Base-by-base conservation (phyloP, 2,329 filamentous ascomycete genomes). In the Aspergillus sp. region DNA sequence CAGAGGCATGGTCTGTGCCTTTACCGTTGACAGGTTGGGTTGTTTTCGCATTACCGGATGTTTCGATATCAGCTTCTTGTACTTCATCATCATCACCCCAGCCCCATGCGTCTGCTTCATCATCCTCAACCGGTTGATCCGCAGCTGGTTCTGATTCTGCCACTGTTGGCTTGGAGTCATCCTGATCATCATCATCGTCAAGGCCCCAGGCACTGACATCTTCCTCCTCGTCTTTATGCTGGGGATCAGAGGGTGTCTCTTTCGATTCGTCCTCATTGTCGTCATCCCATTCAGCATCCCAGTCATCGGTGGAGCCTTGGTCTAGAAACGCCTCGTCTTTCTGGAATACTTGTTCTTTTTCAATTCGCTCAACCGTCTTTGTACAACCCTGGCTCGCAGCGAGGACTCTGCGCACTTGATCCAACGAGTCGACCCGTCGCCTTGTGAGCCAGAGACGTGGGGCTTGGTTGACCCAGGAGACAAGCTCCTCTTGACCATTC, bases 391-490 rank as follows among this genome's bases (percentile, higher is more conserved):
- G 80, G 8, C 87, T 89, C 47, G 76, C 75, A 3, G 84, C 79
- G 2, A 96, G 79, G 43, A 87, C 82, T 17, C 74, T 81, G 20
- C 94, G 84, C 11, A 95, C 84, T 32, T 82, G 80, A 55, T 92
- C 87, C 20, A 99, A 79, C 0, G 90, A 86, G 32, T 81, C 84
- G 63, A 95, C 91, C 63, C 89, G 85, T 59, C 91, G 87, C 67
- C 90, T 93, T 2, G 83, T 83, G 13, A 97, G 80, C 94, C 94
- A 99, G 22, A 90, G 85, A 52, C 84, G 84, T 0, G 91, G 89
- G 1, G 90, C 88, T 55, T 87, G 85, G 38, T 86, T 82, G 0
- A 90, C 85, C 93, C 94, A 99, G 20, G 89, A 84, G 42, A 82
- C 79, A 35, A 99, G 73, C 30, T 86, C 82, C 49, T 75, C 73